Percentiles rank a stretch among this genome's conserved stretches.
Conservation (phyloP, 306 rosid species). For the Abrus pulchellus region DNA sequence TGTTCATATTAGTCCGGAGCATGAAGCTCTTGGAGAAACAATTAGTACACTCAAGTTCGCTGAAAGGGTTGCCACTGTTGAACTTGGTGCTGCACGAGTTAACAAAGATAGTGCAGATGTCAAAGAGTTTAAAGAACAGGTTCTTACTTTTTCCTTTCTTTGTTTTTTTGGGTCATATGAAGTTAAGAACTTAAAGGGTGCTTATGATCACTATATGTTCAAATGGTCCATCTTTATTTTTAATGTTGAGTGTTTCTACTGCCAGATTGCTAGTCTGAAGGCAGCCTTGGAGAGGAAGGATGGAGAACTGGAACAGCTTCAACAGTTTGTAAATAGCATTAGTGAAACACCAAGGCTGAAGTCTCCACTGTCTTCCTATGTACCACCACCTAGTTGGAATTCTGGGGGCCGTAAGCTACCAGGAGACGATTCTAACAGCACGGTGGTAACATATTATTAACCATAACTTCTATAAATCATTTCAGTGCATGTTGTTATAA, state of each 20-base stretch:
- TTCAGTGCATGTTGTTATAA: conserved; percentile 21
- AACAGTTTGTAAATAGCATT: conserved; percentile 52
- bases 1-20: conserved; percentile 92
- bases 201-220: conserved; percentile 6
- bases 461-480: not conserved
- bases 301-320: conserved; percentile 59
- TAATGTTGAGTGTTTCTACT: conserved; percentile 6
- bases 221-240: conserved; percentile 6
- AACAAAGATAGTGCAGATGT: conserved; percentile 80
- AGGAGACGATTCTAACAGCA: conserved; percentile 62
- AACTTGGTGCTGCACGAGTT: conserved; percentile 92
- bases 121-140: conserved; percentile 96
- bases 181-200: not conserved
- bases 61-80: conserved; percentile 90
- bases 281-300: conserved; percentile 76
- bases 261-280: conserved; percentile 77
- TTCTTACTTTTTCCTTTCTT: conserved; percentile 28
- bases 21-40: conserved; percentile 82
- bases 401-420: conserved; percentile 59
- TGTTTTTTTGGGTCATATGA: not conserved
- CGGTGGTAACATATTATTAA: conserved; percentile 59
- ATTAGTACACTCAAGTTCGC: conserved; percentile 95
- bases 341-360: conserved; percentile 57
- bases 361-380: conserved; percentile 57
- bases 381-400: conserved; percentile 49